Evolutionary conservation across 1,284 basidiomycete species (phyloP), one percentile per base, ranked within the genome.

Genomic region (Fomes fomentarius): DNA sequence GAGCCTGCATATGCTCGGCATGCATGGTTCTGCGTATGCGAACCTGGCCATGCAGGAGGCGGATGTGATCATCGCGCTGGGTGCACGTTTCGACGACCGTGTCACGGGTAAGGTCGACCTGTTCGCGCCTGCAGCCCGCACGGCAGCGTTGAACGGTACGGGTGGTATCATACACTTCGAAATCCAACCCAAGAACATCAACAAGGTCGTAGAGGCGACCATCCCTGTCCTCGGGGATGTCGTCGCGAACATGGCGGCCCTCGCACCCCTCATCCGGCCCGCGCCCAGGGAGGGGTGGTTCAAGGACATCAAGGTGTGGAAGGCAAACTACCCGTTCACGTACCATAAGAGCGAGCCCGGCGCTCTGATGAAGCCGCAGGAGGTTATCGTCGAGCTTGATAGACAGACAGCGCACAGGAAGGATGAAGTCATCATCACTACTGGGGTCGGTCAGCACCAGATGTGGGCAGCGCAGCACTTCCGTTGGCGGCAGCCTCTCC

Each of bases 151-250:
- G 2, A 82, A 91, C 67, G 93, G 94, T 47, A 83, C 85, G 1
- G 96, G 97, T 25, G 97, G 96, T 50, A 98, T 99, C 77, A 96
- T 99, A 67, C 96, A 99, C 77, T 98, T 98, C 69, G 97, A 99
- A 78, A 95, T 99, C 64, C 89, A 90, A 78, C 94, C 96, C 46
- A 98, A 99, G 82, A 99, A 99, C 78, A 85, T 99, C 76, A 99
- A 99, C 85, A 99, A 99, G 77, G 95, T 99, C 58, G 87, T 99
- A 49, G 89, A 99, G 64, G 95, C 97, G 24, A 89, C 91, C 45
- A 92, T 98, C 58, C 93, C 97, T 48, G 82, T 99, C 64, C 84
- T 98, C 47, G 96, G 96, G 48, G 96, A 99, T 69, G 96, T 98
- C 51, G 83, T 92, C 24, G 75, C 87, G 45, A 96, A 94, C 71